phyloP scores from a whole-genome alignment of 805 yeast genomes.

The Ogataea minuta region DNA sequence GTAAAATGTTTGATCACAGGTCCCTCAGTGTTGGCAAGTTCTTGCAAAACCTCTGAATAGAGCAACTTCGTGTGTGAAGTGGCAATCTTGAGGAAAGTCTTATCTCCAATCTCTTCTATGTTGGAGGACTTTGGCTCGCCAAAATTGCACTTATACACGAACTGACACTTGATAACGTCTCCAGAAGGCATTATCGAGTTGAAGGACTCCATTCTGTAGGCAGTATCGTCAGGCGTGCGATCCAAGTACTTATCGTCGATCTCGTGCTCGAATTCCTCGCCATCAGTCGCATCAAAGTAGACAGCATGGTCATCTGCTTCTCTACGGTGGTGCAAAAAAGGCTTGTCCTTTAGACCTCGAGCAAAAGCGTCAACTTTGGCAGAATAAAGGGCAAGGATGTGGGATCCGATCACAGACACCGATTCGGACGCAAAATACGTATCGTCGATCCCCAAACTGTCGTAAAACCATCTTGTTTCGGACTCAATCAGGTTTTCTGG shows the following conservation, averaged over 20 bases:
- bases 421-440: constrained; percentile 86
- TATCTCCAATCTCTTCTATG: constrained; percentile 71
- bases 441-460: constrained; percentile 84
- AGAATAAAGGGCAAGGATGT: constrained; percentile 85
- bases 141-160: constrained; percentile 75
- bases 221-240: constrained; percentile 35
- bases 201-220: constrained; percentile 76
- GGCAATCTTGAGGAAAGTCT: constrained; percentile 72
- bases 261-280: constrained; percentile 58
- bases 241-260: constrained; percentile 84
- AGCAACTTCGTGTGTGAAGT: constrained; percentile 75
- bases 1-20: constrained; percentile 90
- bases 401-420: constrained; percentile 74
- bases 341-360: constrained; percentile 47
- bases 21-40: constrained; percentile 75
- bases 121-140: constrained; percentile 38
- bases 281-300: constrained; percentile 69
- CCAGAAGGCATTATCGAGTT: constrained; percentile 59
- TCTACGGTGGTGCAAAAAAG: constrained; percentile 73
- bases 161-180: constrained; percentile 58
- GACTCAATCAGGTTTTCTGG: constrained; percentile 83
- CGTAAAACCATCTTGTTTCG: constrained; percentile 89
- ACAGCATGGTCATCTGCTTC: constrained; percentile 86
- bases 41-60: constrained; percentile 68
- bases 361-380: constrained; percentile 90